Percentiles rank a stretch among this genome's conserved stretches.
Conservation (phyloP, 495 filamentous ascomycete species). For the Terfezia boudieri region DNA sequence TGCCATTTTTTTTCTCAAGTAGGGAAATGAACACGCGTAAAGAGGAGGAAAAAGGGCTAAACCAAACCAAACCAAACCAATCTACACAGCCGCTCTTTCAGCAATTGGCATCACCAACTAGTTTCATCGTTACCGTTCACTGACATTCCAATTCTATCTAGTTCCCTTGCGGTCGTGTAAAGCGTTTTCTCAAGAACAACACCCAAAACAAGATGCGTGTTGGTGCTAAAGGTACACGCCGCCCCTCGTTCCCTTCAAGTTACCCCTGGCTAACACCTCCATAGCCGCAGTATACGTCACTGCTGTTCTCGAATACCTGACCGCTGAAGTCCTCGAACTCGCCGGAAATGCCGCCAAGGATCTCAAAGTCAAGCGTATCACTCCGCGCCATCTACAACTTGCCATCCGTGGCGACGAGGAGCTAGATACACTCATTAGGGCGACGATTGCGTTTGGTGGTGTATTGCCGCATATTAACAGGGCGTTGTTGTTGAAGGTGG, state of each 20-base stretch:
- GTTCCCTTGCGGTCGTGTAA: slow-evolving; percentile 99
- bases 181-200: slow-evolving; percentile 98
- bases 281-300: slow-evolving; percentile 88
- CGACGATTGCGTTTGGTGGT: slow-evolving; percentile 95
- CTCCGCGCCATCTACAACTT: slow-evolving; percentile 89
- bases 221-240: slow-evolving; percentile 56
- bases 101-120: not conserved
- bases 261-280: slow-evolving; percentile 8
- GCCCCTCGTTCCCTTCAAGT: not conserved
- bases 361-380: slow-evolving; percentile 99
- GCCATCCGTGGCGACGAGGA: slow-evolving; percentile 98
- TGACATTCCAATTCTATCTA: slow-evolving; percentile 25
- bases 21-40: no score
- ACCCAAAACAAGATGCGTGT: slow-evolving; percentile 99
- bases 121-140: slow-evolving; percentile 2
- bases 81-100: not conserved
- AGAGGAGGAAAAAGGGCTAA: no score
- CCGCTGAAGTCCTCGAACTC: slow-evolving; percentile 93
- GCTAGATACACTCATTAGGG: slow-evolving; percentile 87
- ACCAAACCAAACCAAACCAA: slow-evolving; percentile 1
- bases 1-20: no score
- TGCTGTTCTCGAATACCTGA: slow-evolving; percentile 92
- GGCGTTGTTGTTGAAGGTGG: slow-evolving; percentile 88
- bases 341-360: slow-evolving; percentile 98
- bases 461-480: slow-evolving; percentile 98